phyloP scores from a whole-genome alignment of 768 basidiomycete genomes.

The Dioszegia aurantiaca region DNA sequence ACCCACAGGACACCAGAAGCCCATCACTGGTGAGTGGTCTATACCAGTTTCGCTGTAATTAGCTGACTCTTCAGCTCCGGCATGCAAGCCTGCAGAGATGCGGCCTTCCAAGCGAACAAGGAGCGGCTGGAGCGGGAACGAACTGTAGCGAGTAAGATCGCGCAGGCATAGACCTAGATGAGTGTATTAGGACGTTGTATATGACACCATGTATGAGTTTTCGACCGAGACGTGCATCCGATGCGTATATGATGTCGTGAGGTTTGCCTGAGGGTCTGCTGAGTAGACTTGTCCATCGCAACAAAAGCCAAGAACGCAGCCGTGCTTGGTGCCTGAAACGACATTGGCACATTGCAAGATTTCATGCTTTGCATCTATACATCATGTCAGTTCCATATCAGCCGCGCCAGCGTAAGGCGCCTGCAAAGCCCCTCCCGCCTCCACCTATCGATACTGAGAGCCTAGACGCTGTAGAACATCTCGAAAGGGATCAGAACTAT shows the following conservation, averaged over 20 bases:
- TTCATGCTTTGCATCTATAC: conserved; percentile 1
- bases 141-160: conserved; percentile 49
- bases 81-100: conserved; percentile 50
- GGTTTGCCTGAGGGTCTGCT: too few species aligned
- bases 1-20: conserved; percentile 49
- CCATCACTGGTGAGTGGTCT: conserved; percentile 49
- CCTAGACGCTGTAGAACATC: neutral
- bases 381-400: conserved; percentile 10
- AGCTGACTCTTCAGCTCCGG: conserved; percentile 32
- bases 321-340: neutral
- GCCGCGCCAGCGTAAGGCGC: conserved; percentile 2
- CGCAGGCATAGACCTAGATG: conserved; percentile 36
- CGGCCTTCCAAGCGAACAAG: conserved; percentile 51
- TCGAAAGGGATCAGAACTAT: conserved; percentile 9
- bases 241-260: too few species aligned
- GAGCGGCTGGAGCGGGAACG: conserved; percentile 47
- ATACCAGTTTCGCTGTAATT: neutral
- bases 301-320: neutral
- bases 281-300: too few species aligned
- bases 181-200: neutral
- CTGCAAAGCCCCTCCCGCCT: conserved; percentile 6
- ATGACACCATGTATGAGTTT: neutral
- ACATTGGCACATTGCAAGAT: neutral
- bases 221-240: too few species aligned
- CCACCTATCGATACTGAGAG: conserved; percentile 12